A percentile compares a stretch with the other conserved stretches of the same genome.
Conservation (phyloP, 345 rosid species). For the Anacardium occidentale region DNA sequence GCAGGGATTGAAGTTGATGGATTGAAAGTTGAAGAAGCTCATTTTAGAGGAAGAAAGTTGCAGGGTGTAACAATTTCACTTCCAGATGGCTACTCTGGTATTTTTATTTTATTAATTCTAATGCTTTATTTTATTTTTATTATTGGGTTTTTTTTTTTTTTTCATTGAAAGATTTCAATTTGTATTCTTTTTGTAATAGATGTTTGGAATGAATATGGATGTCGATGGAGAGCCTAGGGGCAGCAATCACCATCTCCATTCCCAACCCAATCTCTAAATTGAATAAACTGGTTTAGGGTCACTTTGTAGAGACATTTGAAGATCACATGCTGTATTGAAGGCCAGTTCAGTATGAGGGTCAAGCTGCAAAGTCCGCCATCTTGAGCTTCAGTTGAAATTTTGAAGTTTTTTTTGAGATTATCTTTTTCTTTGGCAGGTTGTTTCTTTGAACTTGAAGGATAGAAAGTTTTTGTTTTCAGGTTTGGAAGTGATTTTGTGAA, state of each 20-base stretch:
- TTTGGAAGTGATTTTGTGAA: too few relatives aligned
- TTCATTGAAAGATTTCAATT: not conserved
- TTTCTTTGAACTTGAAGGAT: too few relatives aligned
- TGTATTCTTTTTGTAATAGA: too few relatives aligned
- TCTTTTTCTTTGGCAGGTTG: too few relatives aligned
- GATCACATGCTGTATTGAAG: not conserved
- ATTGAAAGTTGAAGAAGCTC: constrained; percentile 59
- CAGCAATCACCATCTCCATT: too few relatives aligned
- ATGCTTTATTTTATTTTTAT: not conserved
- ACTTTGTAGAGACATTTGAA: too few relatives aligned
- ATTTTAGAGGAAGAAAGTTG: constrained; percentile 87
- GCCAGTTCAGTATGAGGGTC: not conserved
- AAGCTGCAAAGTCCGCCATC: not conserved
- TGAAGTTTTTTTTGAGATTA: too few relatives aligned
- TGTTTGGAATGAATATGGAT: too few relatives aligned
- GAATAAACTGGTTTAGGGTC: not conserved
- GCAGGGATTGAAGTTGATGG: constrained; percentile 65
- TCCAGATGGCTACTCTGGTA: constrained; percentile 77
- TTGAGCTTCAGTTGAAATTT: not conserved
- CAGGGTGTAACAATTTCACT: constrained; percentile 63
- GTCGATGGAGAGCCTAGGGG: too few relatives aligned
- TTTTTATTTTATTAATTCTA: not conserved
- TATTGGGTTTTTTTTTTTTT: not conserved
- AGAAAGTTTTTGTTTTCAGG: too few relatives aligned
- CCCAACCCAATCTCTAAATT: too few relatives aligned